Base-by-base conservation (phyloP, 2,329 filamentous ascomycete species). In the Colletotrichum melonis region DNA sequence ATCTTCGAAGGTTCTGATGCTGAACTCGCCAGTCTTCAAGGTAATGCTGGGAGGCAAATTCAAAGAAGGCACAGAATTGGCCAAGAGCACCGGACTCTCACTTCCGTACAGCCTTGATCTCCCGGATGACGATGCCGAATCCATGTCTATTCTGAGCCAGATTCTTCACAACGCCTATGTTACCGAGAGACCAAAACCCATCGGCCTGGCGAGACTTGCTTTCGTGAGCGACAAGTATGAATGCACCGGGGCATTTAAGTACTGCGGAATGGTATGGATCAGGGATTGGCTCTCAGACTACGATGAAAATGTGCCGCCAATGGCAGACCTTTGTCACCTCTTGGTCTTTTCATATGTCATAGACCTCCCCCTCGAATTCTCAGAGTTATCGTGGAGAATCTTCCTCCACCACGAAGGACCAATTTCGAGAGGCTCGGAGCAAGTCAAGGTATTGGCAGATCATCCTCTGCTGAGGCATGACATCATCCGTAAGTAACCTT, bases 151-250 rank as follows among this genome's bases (percentile, higher is more conserved):
- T 1, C 28, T 84, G 8, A 78, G 84, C 66, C 76, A 76, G 26
- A 78, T 84, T 7, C 78, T 79, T 3, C 81, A 83, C 64, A 79
- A 78, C 54, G 28, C 72, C 1, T 69, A 76, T n/a, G 74, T 83
- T 2, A 78, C 77, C 2, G n/a, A 67, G 24, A 67, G 42, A 26
- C 30, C 83, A 1, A 67, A 67, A 5, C 78, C 81, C 8, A 6
- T 59, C 0, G 69, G 77, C 11, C 74, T 82, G 2, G 76, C 80
- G 2, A 73, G 77, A 12, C 49, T 83, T 8, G 77, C 81, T 1
- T 69, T 76, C 1, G 49, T 80, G 4, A 77, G 76, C 42, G 74
- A 78, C 57, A 78, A 79, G 24, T 84, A 81, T 42, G 59, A 73
- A 28, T 76, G 71, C 63, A 66, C 59, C 19, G 35, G 46, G 12